Evolutionary conservation across 257 asterid genomes (phyloP), one percentile per base, ranked within the genome.

Genomic region (Capsicum rhomboideum): DNA sequence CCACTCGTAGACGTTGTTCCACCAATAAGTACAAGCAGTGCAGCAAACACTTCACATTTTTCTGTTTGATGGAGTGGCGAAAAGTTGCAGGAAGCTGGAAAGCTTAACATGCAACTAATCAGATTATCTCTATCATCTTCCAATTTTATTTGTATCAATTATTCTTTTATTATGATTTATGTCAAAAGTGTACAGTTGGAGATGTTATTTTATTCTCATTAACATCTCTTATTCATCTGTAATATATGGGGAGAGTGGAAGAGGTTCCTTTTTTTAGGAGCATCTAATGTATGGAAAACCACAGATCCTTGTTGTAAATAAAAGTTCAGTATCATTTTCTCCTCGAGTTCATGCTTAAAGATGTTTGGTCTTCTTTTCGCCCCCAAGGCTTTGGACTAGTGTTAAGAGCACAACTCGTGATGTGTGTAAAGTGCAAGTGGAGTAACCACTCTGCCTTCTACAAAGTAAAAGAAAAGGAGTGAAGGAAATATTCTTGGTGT

Each of bases 101-200:
- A 5, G 34, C 63, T 44, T 17, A 34, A 79, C 6, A n/a, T 34
- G 69, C 69, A 28, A 53, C 81, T 44, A 13, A 31, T 46, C 8
- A 42, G 82, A 78, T 55, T 56, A 86, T 55, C 78, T 67, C 37
- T 83, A 8, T 78, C 85, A 67, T 66, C 79, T 82, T 68, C 74
- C 63, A 79, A 55, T 71, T 34, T 82, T 58, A 46, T 67, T 23
- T 75, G 61, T 49, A 42, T 75, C 14, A 46, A 77, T 80, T 75
- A 85, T 83, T 83, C 44, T 75, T 83, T 85, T 82, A 53, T 49
- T 14, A n/a, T n/a, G n/a, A n/a, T n/a, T n/a, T n/a, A 34, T 23
- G 79, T 12, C 6, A 58, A 40, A 63, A 74, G 50, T 90, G 91
- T 92, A 91, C 69, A 91, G 92, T 52, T 86, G 89, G 91, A 89